These are phyloP conservation scores for Oryza brachyantha DNA, from an alignment of 176 grass and related monocot species.

Conservation along the genomic window DNA sequence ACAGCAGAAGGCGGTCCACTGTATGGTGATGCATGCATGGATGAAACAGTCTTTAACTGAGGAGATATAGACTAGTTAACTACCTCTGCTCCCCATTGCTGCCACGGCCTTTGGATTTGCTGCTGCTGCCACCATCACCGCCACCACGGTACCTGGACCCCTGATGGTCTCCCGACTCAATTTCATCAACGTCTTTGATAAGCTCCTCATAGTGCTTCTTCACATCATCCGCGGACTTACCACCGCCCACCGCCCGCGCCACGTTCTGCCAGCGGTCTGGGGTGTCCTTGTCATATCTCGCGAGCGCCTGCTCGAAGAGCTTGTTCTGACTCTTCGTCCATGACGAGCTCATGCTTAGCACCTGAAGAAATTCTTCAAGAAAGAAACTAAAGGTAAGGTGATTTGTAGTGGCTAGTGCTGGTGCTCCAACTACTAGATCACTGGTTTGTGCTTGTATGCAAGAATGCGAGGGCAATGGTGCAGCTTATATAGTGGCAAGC, in stretches of 20 bases:
- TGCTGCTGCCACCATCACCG: neutral
- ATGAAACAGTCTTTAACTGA: conserved; percentile 27
- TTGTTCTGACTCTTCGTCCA: conserved; percentile 51
- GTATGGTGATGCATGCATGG: conserved; percentile 17
- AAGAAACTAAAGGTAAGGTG: neutral
- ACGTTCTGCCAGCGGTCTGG: conserved; percentile 63
- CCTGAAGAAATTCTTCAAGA: neutral
- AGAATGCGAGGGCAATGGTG: conserved; percentile 26
- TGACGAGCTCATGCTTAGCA: conserved; percentile 29
- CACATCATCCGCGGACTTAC: conserved; percentile 34
- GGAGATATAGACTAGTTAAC: conserved; percentile 15
- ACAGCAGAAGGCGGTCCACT: neutral
- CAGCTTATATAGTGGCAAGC: conserved; percentile 55
- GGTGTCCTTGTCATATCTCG: conserved; percentile 40
- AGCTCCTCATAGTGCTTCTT: conserved; percentile 19
- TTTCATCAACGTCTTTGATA: neutral
- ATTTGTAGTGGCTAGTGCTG: neutral
- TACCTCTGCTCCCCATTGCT: conserved; percentile 22
- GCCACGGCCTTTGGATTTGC: neutral
- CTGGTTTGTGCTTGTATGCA: conserved; percentile 38
- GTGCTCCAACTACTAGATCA: neutral
- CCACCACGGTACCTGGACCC: too few relatives aligned
- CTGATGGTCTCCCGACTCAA: neutral
- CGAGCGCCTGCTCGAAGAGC: conserved; percentile 51
- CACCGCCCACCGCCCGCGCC: conserved; percentile 36